A percentile compares a stretch with the other conserved stretches of the same genome.
phyloP scores from a whole-genome alignment of 495 filamentous ascomycete genomes.

The Glonium stellatum region DNA sequence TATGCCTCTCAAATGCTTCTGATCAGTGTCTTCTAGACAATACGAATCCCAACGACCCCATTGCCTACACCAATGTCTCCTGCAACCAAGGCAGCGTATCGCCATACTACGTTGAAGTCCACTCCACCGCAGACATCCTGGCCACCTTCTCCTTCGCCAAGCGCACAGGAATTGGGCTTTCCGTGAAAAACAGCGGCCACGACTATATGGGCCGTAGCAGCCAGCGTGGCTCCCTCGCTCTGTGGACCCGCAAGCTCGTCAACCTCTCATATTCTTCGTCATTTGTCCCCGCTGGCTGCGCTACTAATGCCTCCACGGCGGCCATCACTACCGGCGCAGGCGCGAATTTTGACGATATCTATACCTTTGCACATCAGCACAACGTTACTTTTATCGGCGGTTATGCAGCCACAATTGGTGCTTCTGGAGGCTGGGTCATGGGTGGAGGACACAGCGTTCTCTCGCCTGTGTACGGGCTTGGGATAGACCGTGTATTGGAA shows the following conservation, averaged over 20 bases:
- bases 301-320: conserved; percentile 18
- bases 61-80: conserved; percentile 8
- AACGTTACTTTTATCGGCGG: conserved; percentile 32
- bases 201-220: background rate
- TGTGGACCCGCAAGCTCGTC: background rate
- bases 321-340: conserved; percentile 9
- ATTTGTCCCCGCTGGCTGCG: conserved; percentile 15
- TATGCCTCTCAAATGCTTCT: conserved; percentile 35
- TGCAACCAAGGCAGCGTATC: too few species aligned
- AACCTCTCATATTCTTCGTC: background rate
- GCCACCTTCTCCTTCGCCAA: too few species aligned
- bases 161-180: too few species aligned
- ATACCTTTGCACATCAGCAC: conserved; percentile 31
- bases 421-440: conserved; percentile 14
- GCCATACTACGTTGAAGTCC: too few species aligned
- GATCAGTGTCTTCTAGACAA: conserved; percentile 40
- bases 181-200: too few species aligned
- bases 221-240: background rate
- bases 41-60: conserved; percentile 22
- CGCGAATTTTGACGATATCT: conserved; percentile 17
- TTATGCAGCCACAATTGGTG: too few species aligned
- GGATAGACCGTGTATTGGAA: conserved; percentile 23
- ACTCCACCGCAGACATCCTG: too few species aligned
- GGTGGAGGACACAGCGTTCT: conserved; percentile 20
- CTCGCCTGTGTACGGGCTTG: conserved; percentile 20